These are phyloP conservation scores for Tetrahymena elliotti DNA, from an alignment of 73 alveolate genomes.

Conservation along the genomic window DNA sequence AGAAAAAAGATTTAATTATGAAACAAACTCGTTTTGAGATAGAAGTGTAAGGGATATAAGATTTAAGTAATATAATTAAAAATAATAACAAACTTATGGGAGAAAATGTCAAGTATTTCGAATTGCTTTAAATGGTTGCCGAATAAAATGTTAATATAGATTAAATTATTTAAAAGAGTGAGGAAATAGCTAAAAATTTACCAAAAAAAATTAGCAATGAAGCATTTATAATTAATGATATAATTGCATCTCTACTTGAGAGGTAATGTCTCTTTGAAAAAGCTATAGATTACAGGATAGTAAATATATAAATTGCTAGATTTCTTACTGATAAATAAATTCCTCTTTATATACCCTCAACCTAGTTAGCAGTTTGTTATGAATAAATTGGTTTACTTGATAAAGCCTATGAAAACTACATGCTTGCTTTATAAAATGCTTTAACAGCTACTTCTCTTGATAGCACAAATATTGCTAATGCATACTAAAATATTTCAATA, in stretches of 20 bases:
- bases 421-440: not conserved
- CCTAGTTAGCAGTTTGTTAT: not conserved
- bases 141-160: not conserved
- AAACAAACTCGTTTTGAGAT: not conserved
- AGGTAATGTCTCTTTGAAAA: not conserved
- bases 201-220: not conserved
- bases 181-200: not conserved
- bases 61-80: not conserved
- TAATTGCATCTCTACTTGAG: not conserved
- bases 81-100: not conserved
- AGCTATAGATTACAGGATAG: not conserved
- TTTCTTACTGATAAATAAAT: not conserved
- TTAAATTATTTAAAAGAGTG: not conserved
- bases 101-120: not conserved
- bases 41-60: not conserved
- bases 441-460: not conserved
- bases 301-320: not conserved
- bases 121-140: not conserved
- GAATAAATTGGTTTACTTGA: not conserved
- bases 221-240: not conserved
- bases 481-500: not conserved
- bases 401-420: not conserved
- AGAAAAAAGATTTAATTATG: not conserved
- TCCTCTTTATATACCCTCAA: not conserved
- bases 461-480: not conserved